Conservation (phyloP, 257 asterid genomes). For the Rehmannia glutinosa region DNA sequence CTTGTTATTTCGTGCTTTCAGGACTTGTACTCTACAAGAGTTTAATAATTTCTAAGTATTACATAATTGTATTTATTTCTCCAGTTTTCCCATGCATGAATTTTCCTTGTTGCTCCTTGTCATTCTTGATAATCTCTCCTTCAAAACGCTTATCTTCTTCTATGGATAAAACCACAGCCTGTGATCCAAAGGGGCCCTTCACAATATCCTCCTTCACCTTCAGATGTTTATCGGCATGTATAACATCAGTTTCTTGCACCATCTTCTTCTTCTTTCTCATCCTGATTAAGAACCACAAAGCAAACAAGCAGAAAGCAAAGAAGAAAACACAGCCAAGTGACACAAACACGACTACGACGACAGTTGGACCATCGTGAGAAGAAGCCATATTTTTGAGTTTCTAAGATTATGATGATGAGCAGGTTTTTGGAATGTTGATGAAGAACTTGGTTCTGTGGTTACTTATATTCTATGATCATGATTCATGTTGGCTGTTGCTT, state of each 20-base stretch:
- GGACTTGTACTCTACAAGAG: too few relatives aligned
- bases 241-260: slow-evolving; percentile 26
- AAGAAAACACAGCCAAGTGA: slow-evolving; percentile 32
- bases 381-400: neutral
- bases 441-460: slow-evolving; percentile 1
- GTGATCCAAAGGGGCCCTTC: slow-evolving; percentile 32
- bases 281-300: slow-evolving; percentile 27
- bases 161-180: slow-evolving; percentile 28
- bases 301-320: slow-evolving; percentile 21
- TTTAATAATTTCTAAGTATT: too few relatives aligned
- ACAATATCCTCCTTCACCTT: slow-evolving; percentile 39
- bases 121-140: slow-evolving; percentile 29
- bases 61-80: slow-evolving; percentile 19
- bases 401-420: neutral
- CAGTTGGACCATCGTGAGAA: neutral
- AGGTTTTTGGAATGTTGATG: slow-evolving; percentile 20
- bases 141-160: slow-evolving; percentile 42
- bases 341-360: slow-evolving; percentile 27
- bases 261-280: slow-evolving; percentile 23
- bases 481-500: slow-evolving; percentile 21
- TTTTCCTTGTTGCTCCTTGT: slow-evolving; percentile 18
- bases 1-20: neutral
- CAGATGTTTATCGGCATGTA: slow-evolving; percentile 28
- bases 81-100: slow-evolving; percentile 14
- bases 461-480: slow-evolving; percentile 15